Evolutionary conservation across 1,284 basidiomycete genomes (phyloP).

Genomic region (Leccinum pseudoinsigne): DNA sequence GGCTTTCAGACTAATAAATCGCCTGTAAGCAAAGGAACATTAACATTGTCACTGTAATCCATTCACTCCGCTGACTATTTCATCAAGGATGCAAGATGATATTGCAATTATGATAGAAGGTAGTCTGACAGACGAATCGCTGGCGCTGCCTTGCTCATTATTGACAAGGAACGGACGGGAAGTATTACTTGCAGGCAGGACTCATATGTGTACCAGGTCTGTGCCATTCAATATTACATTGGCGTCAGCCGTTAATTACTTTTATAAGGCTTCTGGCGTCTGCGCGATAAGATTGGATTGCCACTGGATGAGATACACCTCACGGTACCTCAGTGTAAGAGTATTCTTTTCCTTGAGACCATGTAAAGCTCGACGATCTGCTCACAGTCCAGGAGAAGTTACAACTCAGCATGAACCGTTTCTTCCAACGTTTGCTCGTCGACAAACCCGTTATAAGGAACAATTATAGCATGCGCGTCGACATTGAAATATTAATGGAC

Average conservation of each 20-base stretch:
- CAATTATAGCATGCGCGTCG: neutral
- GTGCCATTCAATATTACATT: conserved; percentile 3
- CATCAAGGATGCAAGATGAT: conserved; percentile 63
- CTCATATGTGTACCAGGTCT: conserved; percentile 65
- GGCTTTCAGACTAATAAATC: conserved; percentile 64
- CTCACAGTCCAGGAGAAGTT: too few species aligned
- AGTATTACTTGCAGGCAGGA: conserved; percentile 75
- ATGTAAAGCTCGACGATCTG: neutral
- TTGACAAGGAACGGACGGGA: conserved; percentile 53
- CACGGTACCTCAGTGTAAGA: conserved; percentile 66
- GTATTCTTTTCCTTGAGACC: neutral
- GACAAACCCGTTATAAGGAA: too few species aligned
- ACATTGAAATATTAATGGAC: conserved; percentile 10
- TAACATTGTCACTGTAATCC: neutral
- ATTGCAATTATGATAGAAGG: conserved; percentile 79
- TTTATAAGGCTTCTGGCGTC: conserved; percentile 70
- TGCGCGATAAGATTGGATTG: conserved; percentile 75
- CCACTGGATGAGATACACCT: conserved; percentile 72
- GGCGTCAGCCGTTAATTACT: neutral
- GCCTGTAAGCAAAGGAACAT: conserved; percentile 48
- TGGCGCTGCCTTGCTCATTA: conserved; percentile 4
- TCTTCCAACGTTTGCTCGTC: too few species aligned
- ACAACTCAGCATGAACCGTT: too few species aligned
- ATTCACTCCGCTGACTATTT: neutral
- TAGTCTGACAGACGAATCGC: conserved; percentile 10